Evolutionary conservation across 2,329 filamentous ascomycete species (phyloP), one percentile per base, ranked within the genome.

Genomic region (Pyrenophora graminea): DNA sequence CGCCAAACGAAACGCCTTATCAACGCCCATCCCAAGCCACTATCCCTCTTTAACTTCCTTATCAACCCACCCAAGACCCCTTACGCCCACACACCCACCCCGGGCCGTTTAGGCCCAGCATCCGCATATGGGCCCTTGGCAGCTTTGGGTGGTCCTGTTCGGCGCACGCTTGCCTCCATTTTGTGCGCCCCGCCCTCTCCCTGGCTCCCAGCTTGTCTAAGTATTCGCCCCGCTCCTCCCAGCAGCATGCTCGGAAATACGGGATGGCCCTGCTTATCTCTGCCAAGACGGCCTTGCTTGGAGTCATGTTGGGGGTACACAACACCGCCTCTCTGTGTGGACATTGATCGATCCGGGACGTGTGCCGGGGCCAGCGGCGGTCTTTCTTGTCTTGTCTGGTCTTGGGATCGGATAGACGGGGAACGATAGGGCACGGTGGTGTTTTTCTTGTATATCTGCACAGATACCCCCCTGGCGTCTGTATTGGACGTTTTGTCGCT

Each of bases 261-360:
- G 9, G 25, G 12, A 42, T 31, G 4, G 5, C 25, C 44, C 39
- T 54, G 50, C 67, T 70, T 70, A 70, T 70, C 67, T 64, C 27
- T 65, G 66, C 67, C 66, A 69, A 70, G 67, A 21, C 46, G 51
- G 57, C 48, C 32, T 48, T 30, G 39, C 30, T 55, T 3, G 19
- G 45, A 38, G 48, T 51, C n/a, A 46, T 50, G 39, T 46, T 55
- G 57, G 66, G 57, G 60, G 66, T 37, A 51, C 43, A 42, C 15
- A 15, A 46, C 48, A 43, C 39, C 4, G 4, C 21, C 47, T 51
- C 53, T 50, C 56, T 57, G 44, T 45, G 44, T 50, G 55, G 19
- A 21, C 19, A 5, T 21, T 21, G 19, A 21, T 59, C 50, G 44
- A 57, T 48, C 56, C 52, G 45, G 44, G 34, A 38, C 37, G 44